phyloP scores from a whole-genome alignment of 2,329 filamentous ascomycete species.

The Colletotrichum liriopes region DNA sequence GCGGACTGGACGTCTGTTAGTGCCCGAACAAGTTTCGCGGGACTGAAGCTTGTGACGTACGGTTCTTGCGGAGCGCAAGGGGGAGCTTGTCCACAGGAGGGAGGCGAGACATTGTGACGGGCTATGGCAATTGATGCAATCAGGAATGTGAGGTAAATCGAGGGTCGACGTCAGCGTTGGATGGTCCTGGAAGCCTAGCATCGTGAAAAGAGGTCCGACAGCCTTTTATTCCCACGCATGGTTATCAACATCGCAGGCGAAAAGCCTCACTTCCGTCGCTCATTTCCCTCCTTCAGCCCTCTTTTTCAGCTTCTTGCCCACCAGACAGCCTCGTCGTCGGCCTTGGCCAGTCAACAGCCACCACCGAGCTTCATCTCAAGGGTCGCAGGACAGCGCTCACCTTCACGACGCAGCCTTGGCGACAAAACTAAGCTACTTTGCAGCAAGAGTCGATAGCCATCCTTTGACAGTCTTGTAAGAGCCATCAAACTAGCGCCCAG shows the following conservation, averaged over 20 bases:
- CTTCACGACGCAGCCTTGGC: background rate
- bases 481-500: slow-evolving; percentile 29
- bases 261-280: slow-evolving; percentile 6
- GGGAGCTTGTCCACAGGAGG: slow-evolving; percentile 66
- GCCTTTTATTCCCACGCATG: slow-evolving; percentile 16
- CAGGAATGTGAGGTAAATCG: background rate
- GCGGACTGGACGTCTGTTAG: slow-evolving; percentile 58
- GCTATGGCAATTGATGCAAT: background rate
- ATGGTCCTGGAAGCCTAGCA: background rate
- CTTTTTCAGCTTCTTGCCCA: slow-evolving; percentile 17
- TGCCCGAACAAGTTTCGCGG: background rate
- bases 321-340: slow-evolving; percentile 18
- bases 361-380: background rate
- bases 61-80: slow-evolving; percentile 67
- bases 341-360: slow-evolving; percentile 26
- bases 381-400: background rate
- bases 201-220: background rate
- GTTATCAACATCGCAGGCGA: background rate
- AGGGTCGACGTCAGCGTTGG: background rate
- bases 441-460: background rate
- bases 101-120: slow-evolving; percentile 54
- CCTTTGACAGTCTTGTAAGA: slow-evolving; percentile 18
- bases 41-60: slow-evolving; percentile 49
- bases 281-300: background rate
- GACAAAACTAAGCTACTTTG: background rate